A percentile compares a stretch with the other conserved stretches of the same genome.
Conservation (phyloP, 1,284 basidiomycete genomes). For the Ustilago sp. region DNA sequence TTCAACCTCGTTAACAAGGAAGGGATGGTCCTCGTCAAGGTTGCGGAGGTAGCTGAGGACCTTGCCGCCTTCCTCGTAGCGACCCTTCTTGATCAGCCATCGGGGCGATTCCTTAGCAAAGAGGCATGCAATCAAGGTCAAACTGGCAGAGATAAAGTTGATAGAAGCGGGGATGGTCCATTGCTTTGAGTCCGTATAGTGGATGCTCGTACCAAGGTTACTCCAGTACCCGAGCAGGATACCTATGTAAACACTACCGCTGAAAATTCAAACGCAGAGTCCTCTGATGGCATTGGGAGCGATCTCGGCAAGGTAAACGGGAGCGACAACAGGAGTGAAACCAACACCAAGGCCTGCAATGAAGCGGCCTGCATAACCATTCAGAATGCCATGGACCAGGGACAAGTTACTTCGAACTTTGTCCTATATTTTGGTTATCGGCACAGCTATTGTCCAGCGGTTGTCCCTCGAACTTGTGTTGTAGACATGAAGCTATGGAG, state of each 20-base stretch:
- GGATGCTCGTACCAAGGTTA: constrained; percentile 35
- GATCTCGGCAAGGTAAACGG: constrained; percentile 52
- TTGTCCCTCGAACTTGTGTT: not conserved
- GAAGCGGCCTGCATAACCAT: constrained; percentile 40
- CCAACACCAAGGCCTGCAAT: constrained; percentile 57
- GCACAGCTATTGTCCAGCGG: not conserved
- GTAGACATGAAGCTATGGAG: not conserved
- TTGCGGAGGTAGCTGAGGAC: constrained; percentile 50
- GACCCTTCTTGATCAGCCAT: constrained; percentile 53
- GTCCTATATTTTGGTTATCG: not conserved
- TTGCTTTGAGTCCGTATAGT: constrained; percentile 25
- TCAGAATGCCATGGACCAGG: too few relatives aligned
- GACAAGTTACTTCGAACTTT: not conserved
- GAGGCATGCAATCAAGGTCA: constrained; percentile 43
- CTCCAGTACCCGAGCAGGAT: constrained; percentile 42
- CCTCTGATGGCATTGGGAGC: constrained; percentile 53
- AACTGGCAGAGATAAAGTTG: constrained; percentile 58
- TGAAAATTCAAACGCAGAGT: constrained; percentile 48
- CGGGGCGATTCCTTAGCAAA: constrained; percentile 57
- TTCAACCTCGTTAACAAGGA: constrained; percentile 44
- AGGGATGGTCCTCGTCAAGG: constrained; percentile 38
- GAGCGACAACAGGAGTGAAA: constrained; percentile 50
- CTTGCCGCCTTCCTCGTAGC: constrained; percentile 49
- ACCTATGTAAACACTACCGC: constrained; percentile 46
- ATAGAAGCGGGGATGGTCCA: constrained; percentile 51